A percentile compares a stretch with the other conserved stretches of the same genome.
These are phyloP conservation scores for Corymbia calophylla DNA, from an alignment of 441 rosid genomes.

Conservation along the genomic window DNA sequence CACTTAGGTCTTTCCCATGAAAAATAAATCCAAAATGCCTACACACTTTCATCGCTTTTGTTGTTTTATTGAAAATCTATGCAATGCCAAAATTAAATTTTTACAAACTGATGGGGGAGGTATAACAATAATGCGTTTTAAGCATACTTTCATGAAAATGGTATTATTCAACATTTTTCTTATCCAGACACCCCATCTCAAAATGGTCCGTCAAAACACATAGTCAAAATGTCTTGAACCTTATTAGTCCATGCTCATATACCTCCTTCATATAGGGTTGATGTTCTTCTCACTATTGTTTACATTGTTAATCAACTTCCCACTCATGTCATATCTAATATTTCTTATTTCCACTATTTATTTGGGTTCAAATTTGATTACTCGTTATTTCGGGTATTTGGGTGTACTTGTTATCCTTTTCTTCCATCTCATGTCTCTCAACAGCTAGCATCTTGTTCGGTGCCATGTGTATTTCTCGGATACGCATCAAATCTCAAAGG, in stretches of 20 bases:
- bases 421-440: neutral
- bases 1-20: neutral
- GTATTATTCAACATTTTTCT: neutral
- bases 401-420: neutral
- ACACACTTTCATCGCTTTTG: neutral
- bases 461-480: neutral
- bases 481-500: neutral
- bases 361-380: neutral
- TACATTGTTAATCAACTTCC: neutral
- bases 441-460: neutral
- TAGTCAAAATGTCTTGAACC: neutral
- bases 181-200: neutral
- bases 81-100: neutral
- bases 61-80: neutral
- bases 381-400: neutral
- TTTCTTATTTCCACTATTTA: neutral
- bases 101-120: neutral
- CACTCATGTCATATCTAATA: neutral
- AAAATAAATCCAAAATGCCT: neutral
- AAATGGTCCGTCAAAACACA: neutral
- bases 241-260: neutral
- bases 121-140: neutral
- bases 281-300: neutral
- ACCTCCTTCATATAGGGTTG: neutral
- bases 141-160: neutral